These are phyloP conservation scores for Pontederia paniculata DNA, from an alignment of 176 grass and related monocot genomes.

Conservation along the genomic window DNA sequence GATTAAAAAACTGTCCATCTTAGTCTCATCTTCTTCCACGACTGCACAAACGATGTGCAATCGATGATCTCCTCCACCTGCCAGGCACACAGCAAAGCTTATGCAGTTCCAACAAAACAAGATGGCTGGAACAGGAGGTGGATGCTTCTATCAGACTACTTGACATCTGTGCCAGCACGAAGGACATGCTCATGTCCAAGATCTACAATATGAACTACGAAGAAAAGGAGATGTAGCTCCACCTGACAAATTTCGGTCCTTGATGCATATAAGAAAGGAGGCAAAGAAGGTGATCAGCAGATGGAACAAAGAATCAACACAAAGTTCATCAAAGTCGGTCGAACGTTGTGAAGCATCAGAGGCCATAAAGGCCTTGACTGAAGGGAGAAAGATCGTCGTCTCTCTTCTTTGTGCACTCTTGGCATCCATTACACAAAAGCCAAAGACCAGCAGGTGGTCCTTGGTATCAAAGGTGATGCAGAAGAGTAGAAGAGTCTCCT, in stretches of 20 bases:
- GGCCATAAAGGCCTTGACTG: neutral
- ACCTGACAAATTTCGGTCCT: neutral
- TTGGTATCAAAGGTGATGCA: neutral
- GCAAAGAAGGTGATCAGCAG: neutral
- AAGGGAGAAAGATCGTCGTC: slow-evolving; percentile 1
- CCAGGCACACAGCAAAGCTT: neutral
- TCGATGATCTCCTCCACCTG: slow-evolving; percentile 17
- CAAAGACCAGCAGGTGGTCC: slow-evolving; percentile 3
- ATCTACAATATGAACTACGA: slow-evolving; percentile 2
- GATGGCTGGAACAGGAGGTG: slow-evolving; percentile 10
- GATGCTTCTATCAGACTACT: slow-evolving; percentile 7
- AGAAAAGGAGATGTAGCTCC: neutral
- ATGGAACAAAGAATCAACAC: neutral
- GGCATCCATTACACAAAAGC: neutral
- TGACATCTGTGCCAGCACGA: slow-evolving; percentile 6
- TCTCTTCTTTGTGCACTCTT: neutral
- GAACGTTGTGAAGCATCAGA: neutral
- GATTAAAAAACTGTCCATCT: neutral
- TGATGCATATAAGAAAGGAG: neutral
- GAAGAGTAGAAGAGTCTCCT: slow-evolving; percentile 1
- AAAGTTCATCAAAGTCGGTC: neutral
- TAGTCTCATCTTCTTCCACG: neutral
- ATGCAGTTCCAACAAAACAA: neutral
- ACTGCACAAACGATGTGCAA: neutral
- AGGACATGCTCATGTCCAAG: neutral